phyloP scores from a whole-genome alignment of 371 early-diverging fungal genomes.

The Umbelopsis sp. region DNA sequence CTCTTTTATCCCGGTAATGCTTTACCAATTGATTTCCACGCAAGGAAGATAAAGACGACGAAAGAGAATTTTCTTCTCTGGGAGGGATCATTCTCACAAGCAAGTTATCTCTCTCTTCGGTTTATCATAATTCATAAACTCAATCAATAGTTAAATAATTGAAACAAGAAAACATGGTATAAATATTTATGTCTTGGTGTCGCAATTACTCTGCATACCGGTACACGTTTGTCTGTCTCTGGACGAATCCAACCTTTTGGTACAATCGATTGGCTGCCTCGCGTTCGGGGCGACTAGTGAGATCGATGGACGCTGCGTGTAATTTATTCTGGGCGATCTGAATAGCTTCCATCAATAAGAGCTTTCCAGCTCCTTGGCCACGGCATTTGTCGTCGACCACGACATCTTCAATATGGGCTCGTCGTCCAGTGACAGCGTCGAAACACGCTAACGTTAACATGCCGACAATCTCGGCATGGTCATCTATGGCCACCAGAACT shows the following conservation, averaged over 20 bases:
- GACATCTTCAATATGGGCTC: slow-evolving; percentile 54
- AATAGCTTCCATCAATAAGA: slow-evolving; percentile 32
- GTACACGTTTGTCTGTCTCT: slow-evolving; percentile 50
- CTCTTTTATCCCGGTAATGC: no score
- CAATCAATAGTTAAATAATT: no score
- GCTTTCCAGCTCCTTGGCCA: slow-evolving; percentile 40
- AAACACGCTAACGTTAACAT: slow-evolving; percentile 34
- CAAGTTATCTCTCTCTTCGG: not conserved
- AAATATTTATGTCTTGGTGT: not conserved
- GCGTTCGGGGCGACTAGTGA: slow-evolving; percentile 50
- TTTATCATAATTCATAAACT: not conserved
- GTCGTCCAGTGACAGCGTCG: slow-evolving; percentile 41
- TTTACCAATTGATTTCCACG: no score
- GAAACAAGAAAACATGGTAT: no score
- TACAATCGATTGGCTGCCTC: slow-evolving; percentile 51
- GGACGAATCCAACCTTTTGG: slow-evolving; percentile 46
- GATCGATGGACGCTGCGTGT: slow-evolving; percentile 41
- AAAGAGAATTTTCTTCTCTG: not conserved
- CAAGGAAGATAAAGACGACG: no score
- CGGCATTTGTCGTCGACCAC: slow-evolving; percentile 34
- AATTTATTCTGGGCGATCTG: slow-evolving; percentile 27
- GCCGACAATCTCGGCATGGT: slow-evolving; percentile 29
- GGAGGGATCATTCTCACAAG: not conserved
- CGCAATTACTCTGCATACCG: slow-evolving; percentile 23
- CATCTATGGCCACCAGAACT: slow-evolving; percentile 28